phyloP scores from a whole-genome alignment of 176 grass and related monocot genomes.

The Poa annua region DNA sequence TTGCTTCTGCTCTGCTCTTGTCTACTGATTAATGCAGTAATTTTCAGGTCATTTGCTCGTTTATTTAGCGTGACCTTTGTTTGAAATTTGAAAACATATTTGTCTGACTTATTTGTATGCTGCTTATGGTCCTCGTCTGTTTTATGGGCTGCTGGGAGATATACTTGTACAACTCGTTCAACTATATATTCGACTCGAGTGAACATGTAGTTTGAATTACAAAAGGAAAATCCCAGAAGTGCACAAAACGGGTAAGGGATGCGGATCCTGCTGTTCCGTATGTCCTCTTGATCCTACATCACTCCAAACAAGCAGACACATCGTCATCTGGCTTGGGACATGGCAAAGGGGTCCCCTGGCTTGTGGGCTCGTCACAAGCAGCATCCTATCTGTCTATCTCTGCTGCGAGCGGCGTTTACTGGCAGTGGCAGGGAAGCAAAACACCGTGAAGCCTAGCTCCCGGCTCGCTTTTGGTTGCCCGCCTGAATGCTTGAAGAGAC shows the following conservation, averaged over 20 bases:
- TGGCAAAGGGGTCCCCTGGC: not conserved
- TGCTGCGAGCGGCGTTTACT: slow-evolving; percentile 11
- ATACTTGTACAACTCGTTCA: not conserved
- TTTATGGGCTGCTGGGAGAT: not conserved
- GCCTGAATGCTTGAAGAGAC: not conserved
- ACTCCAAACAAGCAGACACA: slow-evolving; percentile 23
- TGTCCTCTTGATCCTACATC: slow-evolving; percentile 11
- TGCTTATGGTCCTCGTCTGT: not conserved
- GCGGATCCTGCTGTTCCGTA: not conserved
- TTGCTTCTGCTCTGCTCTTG: slow-evolving; percentile 1
- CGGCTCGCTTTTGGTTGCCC: not conserved
- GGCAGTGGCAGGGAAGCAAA: not conserved
- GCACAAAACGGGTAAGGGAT: not conserved
- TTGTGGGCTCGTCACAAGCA: slow-evolving; percentile 16
- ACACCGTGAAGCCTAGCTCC: not conserved
- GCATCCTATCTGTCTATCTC: slow-evolving; percentile 14
- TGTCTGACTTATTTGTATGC: not conserved
- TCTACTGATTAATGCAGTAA: not conserved
- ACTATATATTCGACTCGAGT: not conserved
- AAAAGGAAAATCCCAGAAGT: not conserved
- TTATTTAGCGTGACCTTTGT: not conserved
- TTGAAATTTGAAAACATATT: not conserved
- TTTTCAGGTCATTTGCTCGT: not conserved
- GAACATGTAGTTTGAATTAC: not conserved
- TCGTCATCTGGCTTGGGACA: slow-evolving; percentile 11